Percentiles rank a stretch among this genome's conserved stretches.
These are phyloP conservation scores for Eleusine indica DNA, from an alignment of 176 grass and related monocot genomes.

Conservation along the genomic window DNA sequence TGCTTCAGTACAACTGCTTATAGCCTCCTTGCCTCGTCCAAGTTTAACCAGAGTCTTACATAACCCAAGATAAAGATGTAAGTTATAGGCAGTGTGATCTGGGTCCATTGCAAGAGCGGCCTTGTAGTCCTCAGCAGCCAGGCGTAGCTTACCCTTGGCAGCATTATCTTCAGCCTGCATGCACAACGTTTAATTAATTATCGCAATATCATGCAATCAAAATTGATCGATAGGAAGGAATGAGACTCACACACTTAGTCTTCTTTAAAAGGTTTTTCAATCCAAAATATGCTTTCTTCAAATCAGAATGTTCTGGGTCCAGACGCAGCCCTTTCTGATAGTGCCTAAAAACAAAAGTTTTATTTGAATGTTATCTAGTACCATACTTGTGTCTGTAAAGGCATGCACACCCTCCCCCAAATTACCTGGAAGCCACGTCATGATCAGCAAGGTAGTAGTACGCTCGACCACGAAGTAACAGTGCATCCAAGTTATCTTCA, in stretches of 20 bases:
- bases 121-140: slow-evolving; percentile 92
- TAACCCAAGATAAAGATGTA: slow-evolving; percentile 82
- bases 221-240: slow-evolving; percentile 20
- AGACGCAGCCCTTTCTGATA: slow-evolving; percentile 89
- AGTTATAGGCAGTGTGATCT: slow-evolving; percentile 72
- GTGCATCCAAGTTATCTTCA: slow-evolving; percentile 90
- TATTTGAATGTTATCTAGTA: slow-evolving; percentile 21
- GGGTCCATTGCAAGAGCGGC: slow-evolving; percentile 88
- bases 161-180: slow-evolving; percentile 92
- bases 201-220: not conserved
- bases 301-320: slow-evolving; percentile 86
- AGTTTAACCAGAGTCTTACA: slow-evolving; percentile 98
- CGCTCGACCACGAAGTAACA: slow-evolving; percentile 81
- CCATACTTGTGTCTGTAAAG: not conserved
- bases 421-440: slow-evolving; percentile 90
- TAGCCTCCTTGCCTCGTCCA: slow-evolving; percentile 95
- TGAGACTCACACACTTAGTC: slow-evolving; percentile 73
- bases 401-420: not conserved
- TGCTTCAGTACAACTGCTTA: slow-evolving; percentile 76
- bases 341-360: slow-evolving; percentile 59
- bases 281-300: slow-evolving; percentile 98
- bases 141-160: slow-evolving; percentile 80
- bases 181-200: slow-evolving; percentile 25
- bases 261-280: slow-evolving; percentile 98
- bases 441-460: slow-evolving; percentile 99